Evolutionary conservation across 2,329 filamentous ascomycete species (phyloP).

Genomic region (Hymenoscyphus repandus): DNA sequence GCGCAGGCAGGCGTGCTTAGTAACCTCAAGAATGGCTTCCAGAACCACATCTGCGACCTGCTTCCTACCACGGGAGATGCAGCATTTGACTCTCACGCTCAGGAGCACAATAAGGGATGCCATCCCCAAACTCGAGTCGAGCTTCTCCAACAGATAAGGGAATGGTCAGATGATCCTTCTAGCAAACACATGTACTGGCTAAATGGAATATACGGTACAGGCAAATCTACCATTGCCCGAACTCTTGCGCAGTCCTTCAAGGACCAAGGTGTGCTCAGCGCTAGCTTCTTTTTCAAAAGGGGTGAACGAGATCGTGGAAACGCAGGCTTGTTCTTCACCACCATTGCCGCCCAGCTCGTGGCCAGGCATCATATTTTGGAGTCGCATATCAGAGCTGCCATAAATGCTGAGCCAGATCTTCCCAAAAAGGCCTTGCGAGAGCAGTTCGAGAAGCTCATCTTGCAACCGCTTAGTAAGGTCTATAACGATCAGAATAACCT

Average conservation of each 20-base stretch:
- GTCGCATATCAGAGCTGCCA: conserved; percentile 24
- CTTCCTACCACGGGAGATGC: conserved; percentile 13
- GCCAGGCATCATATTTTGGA: conserved; percentile 27
- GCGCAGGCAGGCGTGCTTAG: no score
- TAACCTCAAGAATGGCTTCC: no score
- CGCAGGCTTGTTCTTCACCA: conserved; percentile 12
- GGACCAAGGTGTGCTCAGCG: conserved; percentile 16
- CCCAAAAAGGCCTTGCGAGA: conserved; percentile 27
- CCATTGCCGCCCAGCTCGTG: conserved; percentile 6
- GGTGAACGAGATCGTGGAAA: conserved; percentile 17
- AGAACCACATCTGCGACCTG: conserved; percentile 17
- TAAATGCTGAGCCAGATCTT: conserved; percentile 32
- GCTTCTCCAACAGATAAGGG: conserved; percentile 28
- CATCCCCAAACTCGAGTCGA: conserved; percentile 31
- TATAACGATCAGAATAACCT: background rate
- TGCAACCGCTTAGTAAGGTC: conserved; percentile 26
- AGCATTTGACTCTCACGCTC: conserved; percentile 33
- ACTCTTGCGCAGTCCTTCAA: conserved; percentile 17
- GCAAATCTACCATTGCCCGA: conserved; percentile 7
- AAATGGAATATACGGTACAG: conserved; percentile 27
- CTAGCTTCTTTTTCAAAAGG: conserved; percentile 30
- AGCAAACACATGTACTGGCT: conserved; percentile 34
- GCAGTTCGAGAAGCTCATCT: conserved; percentile 38
- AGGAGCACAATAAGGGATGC: conserved; percentile 32
- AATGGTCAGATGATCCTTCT: conserved; percentile 30